A percentile compares a stretch with the other conserved stretches of the same genome.
Conservation (phyloP, 345 rosid species). For the Camelina hispida region DNA sequence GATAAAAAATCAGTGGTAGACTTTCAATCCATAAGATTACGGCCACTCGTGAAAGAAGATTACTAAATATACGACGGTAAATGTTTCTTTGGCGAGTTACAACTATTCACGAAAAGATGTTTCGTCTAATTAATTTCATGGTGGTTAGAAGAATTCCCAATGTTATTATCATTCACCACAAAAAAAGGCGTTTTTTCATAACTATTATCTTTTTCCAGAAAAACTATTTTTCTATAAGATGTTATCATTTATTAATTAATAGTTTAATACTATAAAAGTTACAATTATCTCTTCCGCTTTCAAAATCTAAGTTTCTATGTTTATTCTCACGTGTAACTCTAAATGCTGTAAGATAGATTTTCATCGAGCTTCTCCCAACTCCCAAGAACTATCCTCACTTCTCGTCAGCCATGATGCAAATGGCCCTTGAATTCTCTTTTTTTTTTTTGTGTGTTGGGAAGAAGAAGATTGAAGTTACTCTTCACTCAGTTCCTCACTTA, state of each 20-base stretch:
- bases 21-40: not conserved
- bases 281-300: not conserved
- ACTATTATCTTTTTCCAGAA: too few species aligned
- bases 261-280: not conserved
- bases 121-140: constrained; percentile 21
- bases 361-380: too few species aligned
- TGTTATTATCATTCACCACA: not conserved
- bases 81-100: not conserved
- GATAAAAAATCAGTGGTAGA: constrained; percentile 8
- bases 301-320: constrained; percentile 3
- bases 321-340: constrained; percentile 4
- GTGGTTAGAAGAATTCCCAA: not conserved
- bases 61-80: not conserved
- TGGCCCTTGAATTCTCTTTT: not conserved
- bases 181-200: too few species aligned
- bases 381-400: not conserved
- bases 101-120: constrained; percentile 28
- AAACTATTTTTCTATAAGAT: too few species aligned
- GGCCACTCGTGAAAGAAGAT: constrained; percentile 13
- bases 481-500: constrained; percentile 26
- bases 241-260: too few species aligned
- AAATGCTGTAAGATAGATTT: not conserved
- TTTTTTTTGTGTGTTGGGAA: not conserved
- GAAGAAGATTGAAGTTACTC: constrained; percentile 18
- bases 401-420: constrained; percentile 18